phyloP scores from a whole-genome alignment of 139 green algal species.

The Dunaliella sp. region DNA sequence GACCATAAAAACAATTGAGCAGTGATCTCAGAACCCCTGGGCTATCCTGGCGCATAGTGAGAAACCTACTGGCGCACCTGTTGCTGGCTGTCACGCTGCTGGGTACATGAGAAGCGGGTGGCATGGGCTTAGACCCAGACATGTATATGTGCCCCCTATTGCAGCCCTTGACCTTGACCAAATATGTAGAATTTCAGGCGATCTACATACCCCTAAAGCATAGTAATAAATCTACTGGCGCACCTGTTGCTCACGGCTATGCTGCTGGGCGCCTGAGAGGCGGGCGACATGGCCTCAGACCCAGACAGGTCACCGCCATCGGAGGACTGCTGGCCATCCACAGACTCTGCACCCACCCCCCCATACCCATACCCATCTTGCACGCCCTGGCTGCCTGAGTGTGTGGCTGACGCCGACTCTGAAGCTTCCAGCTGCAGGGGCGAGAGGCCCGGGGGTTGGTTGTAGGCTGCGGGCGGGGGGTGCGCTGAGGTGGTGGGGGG shows the following conservation, averaged over 20 bases:
- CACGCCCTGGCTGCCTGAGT: too few relatives aligned
- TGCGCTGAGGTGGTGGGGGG: background rate
- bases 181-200: too few relatives aligned
- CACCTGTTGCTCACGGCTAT: background rate
- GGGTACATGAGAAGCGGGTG: too few relatives aligned
- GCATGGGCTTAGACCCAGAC: too few relatives aligned
- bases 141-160: too few relatives aligned
- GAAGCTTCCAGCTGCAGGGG: background rate
- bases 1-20: too few relatives aligned
- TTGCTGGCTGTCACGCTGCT: too few relatives aligned
- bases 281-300: background rate
- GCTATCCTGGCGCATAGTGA: too few relatives aligned
- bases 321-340: background rate
- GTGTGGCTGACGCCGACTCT: background rate
- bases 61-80: too few relatives aligned
- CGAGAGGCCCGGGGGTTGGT: background rate
- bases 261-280: background rate
- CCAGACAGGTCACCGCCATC: background rate
- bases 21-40: too few relatives aligned
- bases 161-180: too few relatives aligned
- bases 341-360: background rate
- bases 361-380: background rate
- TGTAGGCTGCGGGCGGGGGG: background rate
- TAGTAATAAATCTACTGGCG: background rate
- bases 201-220: too few relatives aligned